Conservation (phyloP, 2,329 filamentous ascomycete genomes). For the Cladosporium halotolerans region DNA sequence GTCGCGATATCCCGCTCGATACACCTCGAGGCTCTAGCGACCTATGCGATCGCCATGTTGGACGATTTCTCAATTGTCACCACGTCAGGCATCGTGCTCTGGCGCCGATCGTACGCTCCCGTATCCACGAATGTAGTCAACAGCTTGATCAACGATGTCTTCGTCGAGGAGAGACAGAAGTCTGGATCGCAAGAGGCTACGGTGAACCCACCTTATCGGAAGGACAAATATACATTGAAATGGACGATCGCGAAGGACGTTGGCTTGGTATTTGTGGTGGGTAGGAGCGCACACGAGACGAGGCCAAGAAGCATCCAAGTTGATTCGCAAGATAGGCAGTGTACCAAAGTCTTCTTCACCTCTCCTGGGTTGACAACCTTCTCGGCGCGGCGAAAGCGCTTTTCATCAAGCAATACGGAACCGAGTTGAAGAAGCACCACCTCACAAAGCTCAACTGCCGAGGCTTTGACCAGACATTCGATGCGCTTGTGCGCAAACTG, state of each 20-base stretch:
- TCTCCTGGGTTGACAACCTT: conserved; percentile 95
- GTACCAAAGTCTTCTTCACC: conserved; percentile 88
- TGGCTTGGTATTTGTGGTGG: conserved; percentile 88
- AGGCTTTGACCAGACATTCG: conserved; percentile 86
- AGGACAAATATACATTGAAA: conserved; percentile 90
- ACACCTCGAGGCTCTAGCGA: too few relatives aligned
- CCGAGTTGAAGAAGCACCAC: conserved; percentile 75
- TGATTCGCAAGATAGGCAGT: conserved; percentile 62
- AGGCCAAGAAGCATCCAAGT: neutral
- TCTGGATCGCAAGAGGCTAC: conserved; percentile 48
- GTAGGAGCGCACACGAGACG: conserved; percentile 23
- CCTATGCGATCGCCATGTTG: conserved; percentile 55
- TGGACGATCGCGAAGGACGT: conserved; percentile 92
- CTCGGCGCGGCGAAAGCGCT: conserved; percentile 91
- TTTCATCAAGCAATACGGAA: conserved; percentile 83
- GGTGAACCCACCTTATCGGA: conserved; percentile 69
- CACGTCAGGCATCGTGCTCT: conserved; percentile 91
- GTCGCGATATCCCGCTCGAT: too few relatives aligned
- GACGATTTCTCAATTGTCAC: conserved; percentile 96
- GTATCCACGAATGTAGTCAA: conserved; percentile 83
- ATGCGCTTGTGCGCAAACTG: conserved; percentile 82
- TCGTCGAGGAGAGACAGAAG: conserved; percentile 85
- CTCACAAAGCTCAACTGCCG: conserved; percentile 71
- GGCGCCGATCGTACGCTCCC: conserved; percentile 80
- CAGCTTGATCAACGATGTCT: conserved; percentile 90